phyloP scores from a whole-genome alignment of 148 eudicot genomes.

The Hydrangea macrophylla region DNA sequence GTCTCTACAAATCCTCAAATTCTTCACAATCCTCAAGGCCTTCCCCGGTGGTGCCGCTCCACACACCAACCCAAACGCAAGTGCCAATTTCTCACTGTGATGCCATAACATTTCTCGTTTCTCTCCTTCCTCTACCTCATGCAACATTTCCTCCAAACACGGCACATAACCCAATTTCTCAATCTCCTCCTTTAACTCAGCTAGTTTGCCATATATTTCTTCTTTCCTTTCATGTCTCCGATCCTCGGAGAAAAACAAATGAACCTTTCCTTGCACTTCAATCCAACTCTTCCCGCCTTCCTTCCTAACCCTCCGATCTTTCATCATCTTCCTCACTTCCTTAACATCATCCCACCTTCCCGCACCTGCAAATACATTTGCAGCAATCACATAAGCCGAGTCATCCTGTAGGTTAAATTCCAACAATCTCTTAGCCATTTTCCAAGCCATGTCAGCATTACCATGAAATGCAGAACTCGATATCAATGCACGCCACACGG shows the following conservation, averaged over 20 bases:
- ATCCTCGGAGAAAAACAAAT: slow-evolving; percentile 62
- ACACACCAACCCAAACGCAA: slow-evolving; percentile 63
- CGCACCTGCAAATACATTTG: slow-evolving; percentile 49
- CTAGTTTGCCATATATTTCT: slow-evolving; percentile 47
- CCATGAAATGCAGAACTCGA: slow-evolving; percentile 46
- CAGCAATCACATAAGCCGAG: slow-evolving; percentile 64
- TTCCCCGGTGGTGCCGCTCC: slow-evolving; percentile 56
- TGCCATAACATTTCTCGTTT: slow-evolving; percentile 48
- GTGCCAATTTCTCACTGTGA: slow-evolving; percentile 75
- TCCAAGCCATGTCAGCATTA: slow-evolving; percentile 42
- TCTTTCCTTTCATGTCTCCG: slow-evolving; percentile 37
- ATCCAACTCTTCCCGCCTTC: slow-evolving; percentile 76
- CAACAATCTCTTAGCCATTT: slow-evolving; percentile 45
- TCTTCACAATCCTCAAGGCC: slow-evolving; percentile 68
- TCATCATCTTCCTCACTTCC: slow-evolving; percentile 58
- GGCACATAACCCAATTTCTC: slow-evolving; percentile 54
- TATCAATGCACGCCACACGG: slow-evolving; percentile 59
- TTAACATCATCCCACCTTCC: slow-evolving; percentile 58
- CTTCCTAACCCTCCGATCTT: slow-evolving; percentile 46
- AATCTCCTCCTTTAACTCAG: slow-evolving; percentile 49
- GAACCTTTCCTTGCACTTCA: slow-evolving; percentile 50
- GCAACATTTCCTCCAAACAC: slow-evolving; percentile 43
- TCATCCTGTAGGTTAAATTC: slow-evolving; percentile 57
- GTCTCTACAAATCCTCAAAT: slow-evolving; percentile 58
- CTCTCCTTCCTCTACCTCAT: slow-evolving; percentile 55